These are phyloP conservation scores for Nemania serpens DNA, from an alignment of 2,329 filamentous ascomycete species.

Conservation along the genomic window DNA sequence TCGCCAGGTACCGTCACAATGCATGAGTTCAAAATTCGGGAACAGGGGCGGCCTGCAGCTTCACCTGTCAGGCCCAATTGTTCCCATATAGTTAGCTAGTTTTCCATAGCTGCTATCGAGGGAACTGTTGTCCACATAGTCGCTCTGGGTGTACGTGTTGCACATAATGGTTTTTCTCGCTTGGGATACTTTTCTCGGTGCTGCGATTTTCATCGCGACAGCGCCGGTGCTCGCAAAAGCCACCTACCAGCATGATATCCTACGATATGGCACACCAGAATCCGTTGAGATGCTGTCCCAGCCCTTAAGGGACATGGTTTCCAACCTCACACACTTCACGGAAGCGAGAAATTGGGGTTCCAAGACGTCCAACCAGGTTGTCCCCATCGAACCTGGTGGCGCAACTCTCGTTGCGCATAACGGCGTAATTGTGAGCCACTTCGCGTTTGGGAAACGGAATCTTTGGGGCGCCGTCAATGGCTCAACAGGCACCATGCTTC, in stretches of 20 bases:
- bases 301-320: conserved; percentile 19
- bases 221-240: background rate
- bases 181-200: background rate
- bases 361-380: conserved; percentile 12
- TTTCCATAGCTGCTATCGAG: background rate
- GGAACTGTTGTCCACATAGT: no score
- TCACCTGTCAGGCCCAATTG: background rate
- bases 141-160: background rate
- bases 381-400: conserved; percentile 19
- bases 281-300: conserved; percentile 20
- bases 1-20: background rate
- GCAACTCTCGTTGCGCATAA: conserved; percentile 16
- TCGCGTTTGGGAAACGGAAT: conserved; percentile 23
- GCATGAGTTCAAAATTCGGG: background rate
- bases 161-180: background rate
- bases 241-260: background rate
- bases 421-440: conserved; percentile 21
- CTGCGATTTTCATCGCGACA: background rate
- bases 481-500: conserved; percentile 13
- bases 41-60: background rate
- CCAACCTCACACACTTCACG: conserved; percentile 19
- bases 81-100: background rate
- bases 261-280: conserved; percentile 16
- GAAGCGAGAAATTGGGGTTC: conserved; percentile 18
- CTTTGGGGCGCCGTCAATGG: conserved; percentile 21